Conservation (phyloP, 2,329 filamentous ascomycete genomes). For the Aspergillus brunneoviolaceus region DNA sequence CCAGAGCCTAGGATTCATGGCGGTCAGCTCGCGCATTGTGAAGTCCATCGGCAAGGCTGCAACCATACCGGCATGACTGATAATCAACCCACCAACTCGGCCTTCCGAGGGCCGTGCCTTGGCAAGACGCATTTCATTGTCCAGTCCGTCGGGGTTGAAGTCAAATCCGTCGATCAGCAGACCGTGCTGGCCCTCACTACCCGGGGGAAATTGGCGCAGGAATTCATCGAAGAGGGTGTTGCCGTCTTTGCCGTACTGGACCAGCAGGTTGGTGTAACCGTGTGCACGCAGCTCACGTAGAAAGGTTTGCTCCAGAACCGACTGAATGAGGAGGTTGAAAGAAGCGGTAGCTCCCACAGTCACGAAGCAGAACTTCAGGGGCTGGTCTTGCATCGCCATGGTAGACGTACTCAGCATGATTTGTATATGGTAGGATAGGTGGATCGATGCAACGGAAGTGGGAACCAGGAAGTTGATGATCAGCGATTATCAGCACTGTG, state of each 20-base stretch:
- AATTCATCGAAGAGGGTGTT: slow-evolving; percentile 52
- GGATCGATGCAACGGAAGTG: too few species aligned
- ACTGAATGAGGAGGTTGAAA: slow-evolving; percentile 69
- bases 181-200: slow-evolving; percentile 31
- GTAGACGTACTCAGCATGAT: background rate
- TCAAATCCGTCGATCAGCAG: slow-evolving; percentile 63
- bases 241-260: slow-evolving; percentile 78
- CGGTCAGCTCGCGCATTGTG: background rate
- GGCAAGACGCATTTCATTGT: slow-evolving; percentile 57
- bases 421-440: background rate
- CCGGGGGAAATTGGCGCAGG: slow-evolving; percentile 24
- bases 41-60: background rate
- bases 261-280: slow-evolving; percentile 68
- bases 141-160: slow-evolving; percentile 63
- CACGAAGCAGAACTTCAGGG: slow-evolving; percentile 65
- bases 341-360: slow-evolving; percentile 90
- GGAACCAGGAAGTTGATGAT: too few species aligned
- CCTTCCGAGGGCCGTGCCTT: slow-evolving; percentile 44
- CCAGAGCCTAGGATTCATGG: slow-evolving; percentile 67
- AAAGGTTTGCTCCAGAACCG: slow-evolving; percentile 63
- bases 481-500: background rate
- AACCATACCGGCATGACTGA: slow-evolving; percentile 78
- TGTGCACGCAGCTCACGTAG: slow-evolving; percentile 58
- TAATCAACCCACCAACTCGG: slow-evolving; percentile 65
- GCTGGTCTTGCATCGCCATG: slow-evolving; percentile 14